Evolutionary conservation across 2,329 filamentous ascomycete species (phyloP), one percentile per base, ranked within the genome.

Genomic region (Aspergillus sojae): DNA sequence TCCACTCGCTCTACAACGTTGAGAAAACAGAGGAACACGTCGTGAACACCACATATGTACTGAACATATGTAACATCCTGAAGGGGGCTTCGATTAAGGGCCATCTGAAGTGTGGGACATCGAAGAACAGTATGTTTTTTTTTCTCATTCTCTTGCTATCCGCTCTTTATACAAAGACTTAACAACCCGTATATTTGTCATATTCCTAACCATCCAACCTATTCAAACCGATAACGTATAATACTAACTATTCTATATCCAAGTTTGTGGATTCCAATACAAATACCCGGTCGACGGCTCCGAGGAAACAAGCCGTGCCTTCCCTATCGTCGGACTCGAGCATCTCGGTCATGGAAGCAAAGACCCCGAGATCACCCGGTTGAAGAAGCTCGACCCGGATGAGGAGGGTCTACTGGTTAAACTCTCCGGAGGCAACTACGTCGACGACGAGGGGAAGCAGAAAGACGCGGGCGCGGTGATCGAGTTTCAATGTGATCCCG

Each of bases 401-500:
- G 88, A 87, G 65, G 88, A 95, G 69, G 94, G 94, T 1, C 72
- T 97, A 12, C 84, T 88, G 19, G 76, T 95, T 1, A 87, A 89
- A 65, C 77, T 97, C 57, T 81, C 86, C 56, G 90, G 88, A 9
- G 86, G 85, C 14, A 77, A 81, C 54, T 84, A 84, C 57, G 75
- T 79, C n/a, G 82, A 83, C 7, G 60, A 80, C 72, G 62, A 74
- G 60, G 79, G 80, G 32, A 81, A 86, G 64, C 91, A 96, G 77
- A 89, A 88, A 72, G 60, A 67, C 26, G 71, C 76, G 1, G 65
- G 68, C 3, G 92, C 93, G 4, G 85, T 96, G 11, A 86, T 98
- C 60, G 91, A 96, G 72, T 93, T 98, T 70, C 76, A 94, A 23
- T 99, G 95, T 79, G 90, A 96, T 73, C 82, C 79, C 34, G 84